A percentile compares a stretch with the other conserved stretches of the same genome.
Evolutionary conservation across 768 basidiomycete species (phyloP).

Genomic region (Rhodotorula diobovata): DNA sequence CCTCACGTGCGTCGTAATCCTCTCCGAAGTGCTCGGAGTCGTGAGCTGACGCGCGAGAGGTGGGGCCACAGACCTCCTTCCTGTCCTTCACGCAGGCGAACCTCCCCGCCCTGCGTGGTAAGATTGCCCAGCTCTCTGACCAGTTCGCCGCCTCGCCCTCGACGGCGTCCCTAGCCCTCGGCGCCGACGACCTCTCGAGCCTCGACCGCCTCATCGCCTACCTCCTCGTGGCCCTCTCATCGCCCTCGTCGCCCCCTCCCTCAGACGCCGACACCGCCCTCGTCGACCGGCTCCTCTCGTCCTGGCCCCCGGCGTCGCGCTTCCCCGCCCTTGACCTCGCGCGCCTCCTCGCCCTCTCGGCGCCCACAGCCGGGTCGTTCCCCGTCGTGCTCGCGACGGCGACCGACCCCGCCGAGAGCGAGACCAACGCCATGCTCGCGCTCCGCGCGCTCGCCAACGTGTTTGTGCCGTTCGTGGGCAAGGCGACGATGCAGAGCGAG

Average conservation of each 20-base stretch:
- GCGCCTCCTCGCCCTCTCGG: slow-evolving; percentile 66
- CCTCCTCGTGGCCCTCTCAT: slow-evolving; percentile 21
- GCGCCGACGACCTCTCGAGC: slow-evolving; percentile 43
- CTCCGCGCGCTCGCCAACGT: slow-evolving; percentile 75
- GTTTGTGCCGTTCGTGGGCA: slow-evolving; percentile 50
- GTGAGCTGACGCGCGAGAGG: too few species aligned
- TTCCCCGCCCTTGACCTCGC: slow-evolving; percentile 37
- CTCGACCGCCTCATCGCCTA: slow-evolving; percentile 34
- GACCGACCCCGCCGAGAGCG: slow-evolving; percentile 51
- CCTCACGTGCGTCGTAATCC: slow-evolving; percentile 34
- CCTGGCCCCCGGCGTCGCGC: slow-evolving; percentile 28
- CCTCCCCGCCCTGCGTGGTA: slow-evolving; percentile 70
- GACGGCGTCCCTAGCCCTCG: slow-evolving; percentile 27
- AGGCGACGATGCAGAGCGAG: slow-evolving; percentile 36
- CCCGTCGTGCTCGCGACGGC: slow-evolving; percentile 54
- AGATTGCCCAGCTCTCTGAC: slow-evolving; percentile 59
- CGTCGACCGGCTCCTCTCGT: slow-evolving; percentile 26
- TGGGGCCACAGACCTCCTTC: slow-evolving; percentile 40
- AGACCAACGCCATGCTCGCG: slow-evolving; percentile 77
- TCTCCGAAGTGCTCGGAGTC: too few species aligned
- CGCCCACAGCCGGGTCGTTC: slow-evolving; percentile 53
- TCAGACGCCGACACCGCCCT: slow-evolving; percentile 22
- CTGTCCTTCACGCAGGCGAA: slow-evolving; percentile 82
- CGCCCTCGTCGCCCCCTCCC: slow-evolving; percentile 40
- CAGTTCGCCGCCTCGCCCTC: slow-evolving; percentile 62